Percentiles rank a stretch among this genome's conserved stretches.
Evolutionary conservation across 176 grass and related monocot genomes (phyloP).

Genomic region (Thinopyrum elongatum): DNA sequence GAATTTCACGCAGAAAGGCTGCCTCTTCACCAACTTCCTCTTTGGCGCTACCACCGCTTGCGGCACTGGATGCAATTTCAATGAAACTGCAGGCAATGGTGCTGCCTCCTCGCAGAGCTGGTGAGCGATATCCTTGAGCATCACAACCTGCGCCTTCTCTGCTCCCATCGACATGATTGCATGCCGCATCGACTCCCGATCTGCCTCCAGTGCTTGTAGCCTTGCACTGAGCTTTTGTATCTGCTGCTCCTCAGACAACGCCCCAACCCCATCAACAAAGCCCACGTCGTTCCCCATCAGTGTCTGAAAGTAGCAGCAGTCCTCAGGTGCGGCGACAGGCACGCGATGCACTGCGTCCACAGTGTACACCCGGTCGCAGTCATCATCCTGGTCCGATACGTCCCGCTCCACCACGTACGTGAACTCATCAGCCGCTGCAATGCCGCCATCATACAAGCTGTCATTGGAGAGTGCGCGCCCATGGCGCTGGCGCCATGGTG

Average conservation of each 20-base stretch:
- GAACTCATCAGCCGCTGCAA: constrained; percentile 32
- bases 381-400: constrained; percentile 11
- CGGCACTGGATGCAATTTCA: constrained; percentile 18
- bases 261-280: neutral
- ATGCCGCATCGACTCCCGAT: constrained; percentile 73
- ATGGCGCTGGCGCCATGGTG: neutral
- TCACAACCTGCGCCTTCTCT: constrained; percentile 57
- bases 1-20: constrained; percentile 36
- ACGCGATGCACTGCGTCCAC: constrained; percentile 62
- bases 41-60: constrained; percentile 6
- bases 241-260: constrained; percentile 44
- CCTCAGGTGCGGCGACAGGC: constrained; percentile 27
- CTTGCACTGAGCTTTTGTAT: constrained; percentile 62
- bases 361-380: constrained; percentile 52
- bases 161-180: constrained; percentile 69
- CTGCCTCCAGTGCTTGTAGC: constrained; percentile 63
- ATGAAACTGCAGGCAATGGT: neutral
- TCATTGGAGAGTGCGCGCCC: constrained; percentile 13
- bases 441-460: neutral
- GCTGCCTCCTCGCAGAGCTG: constrained; percentile 51
- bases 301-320: constrained; percentile 20
- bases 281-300: neutral
- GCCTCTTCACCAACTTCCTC: constrained; percentile 51
- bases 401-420: constrained; percentile 11
- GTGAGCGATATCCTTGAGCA: constrained; percentile 76